Percentiles rank a stretch among this genome's conserved stretches.
Evolutionary conservation across 2,329 filamentous ascomycete species (phyloP).

Genomic region (Elsinoe fawcettii): DNA sequence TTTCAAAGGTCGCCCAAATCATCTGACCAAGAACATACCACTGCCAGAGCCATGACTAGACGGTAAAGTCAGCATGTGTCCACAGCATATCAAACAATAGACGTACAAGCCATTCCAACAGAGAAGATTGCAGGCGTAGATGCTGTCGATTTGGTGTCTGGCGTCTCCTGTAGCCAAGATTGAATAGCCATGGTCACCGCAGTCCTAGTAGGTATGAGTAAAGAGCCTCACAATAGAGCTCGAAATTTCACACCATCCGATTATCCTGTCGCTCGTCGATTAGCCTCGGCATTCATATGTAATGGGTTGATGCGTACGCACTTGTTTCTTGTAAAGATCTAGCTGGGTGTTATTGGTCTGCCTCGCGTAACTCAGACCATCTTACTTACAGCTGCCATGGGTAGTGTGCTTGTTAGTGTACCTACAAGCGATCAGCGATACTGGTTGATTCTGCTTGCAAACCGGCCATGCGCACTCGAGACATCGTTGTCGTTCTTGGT

Average conservation of each 20-base stretch:
- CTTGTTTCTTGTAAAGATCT: constrained; percentile 88
- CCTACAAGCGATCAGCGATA: constrained; percentile 30
- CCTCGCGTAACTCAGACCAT: constrained; percentile 19
- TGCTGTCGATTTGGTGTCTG: constrained; percentile 55
- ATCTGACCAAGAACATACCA: constrained; percentile 27
- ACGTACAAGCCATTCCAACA: constrained; percentile 70
- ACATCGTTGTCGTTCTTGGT: constrained; percentile 60
- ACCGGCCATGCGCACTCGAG: constrained; percentile 47
- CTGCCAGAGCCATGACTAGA: constrained; percentile 37
- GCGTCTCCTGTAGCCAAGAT: constrained; percentile 69
- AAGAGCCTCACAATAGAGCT: background rate
- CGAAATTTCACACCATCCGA: background rate
- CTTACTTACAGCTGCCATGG: constrained; percentile 71
- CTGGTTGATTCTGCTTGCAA: too few relatives aligned
- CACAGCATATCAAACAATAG: background rate
- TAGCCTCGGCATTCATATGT: background rate
- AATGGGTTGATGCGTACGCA: constrained; percentile 35
- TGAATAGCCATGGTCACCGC: constrained; percentile 67
- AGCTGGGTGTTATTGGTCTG: constrained; percentile 24
- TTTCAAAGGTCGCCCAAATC: background rate
- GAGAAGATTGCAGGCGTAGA: constrained; percentile 66
- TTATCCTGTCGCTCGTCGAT: background rate
- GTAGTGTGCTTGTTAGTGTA: constrained; percentile 68
- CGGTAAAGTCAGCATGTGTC: constrained; percentile 18
- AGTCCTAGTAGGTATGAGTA: constrained; percentile 43